phyloP scores from a whole-genome alignment of 2,329 filamentous ascomycete species.

The Leptodontidium sp. region DNA sequence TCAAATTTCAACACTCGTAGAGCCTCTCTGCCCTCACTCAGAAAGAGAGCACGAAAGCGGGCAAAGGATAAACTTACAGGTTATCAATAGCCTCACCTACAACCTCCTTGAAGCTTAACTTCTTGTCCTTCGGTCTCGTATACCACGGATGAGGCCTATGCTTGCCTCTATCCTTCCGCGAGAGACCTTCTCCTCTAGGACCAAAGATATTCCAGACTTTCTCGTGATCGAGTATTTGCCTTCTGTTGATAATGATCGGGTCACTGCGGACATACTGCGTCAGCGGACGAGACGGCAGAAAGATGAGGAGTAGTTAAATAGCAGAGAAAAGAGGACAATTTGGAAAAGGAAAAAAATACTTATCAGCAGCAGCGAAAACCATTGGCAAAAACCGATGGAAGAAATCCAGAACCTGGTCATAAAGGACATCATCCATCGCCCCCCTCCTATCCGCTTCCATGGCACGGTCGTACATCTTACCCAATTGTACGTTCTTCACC shows the following conservation, averaged over 20 bases:
- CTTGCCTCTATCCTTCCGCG: not conserved
- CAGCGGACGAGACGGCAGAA: not conserved
- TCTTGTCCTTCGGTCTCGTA: not conserved
- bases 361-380: not conserved
- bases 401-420: conserved; percentile 5
- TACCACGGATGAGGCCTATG: conserved; percentile 9
- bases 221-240: not conserved
- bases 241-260: not conserved
- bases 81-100: not conserved
- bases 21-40: too few relatives aligned
- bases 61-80: not conserved
- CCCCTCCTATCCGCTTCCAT: not conserved
- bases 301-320: not conserved
- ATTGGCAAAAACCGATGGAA: not conserved
- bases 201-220: not conserved
- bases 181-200: not conserved
- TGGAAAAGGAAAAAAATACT: not conserved
- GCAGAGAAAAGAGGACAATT: not conserved
- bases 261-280: not conserved
- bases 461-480: not conserved
- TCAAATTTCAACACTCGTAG: too few relatives aligned
- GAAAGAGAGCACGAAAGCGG: too few relatives aligned
- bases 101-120: not conserved
- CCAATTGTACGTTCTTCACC: not conserved
- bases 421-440: not conserved